Base-by-base conservation (phyloP, 1,139 yeast genomes). In the Lodderomyces orthopsilosis region DNA sequence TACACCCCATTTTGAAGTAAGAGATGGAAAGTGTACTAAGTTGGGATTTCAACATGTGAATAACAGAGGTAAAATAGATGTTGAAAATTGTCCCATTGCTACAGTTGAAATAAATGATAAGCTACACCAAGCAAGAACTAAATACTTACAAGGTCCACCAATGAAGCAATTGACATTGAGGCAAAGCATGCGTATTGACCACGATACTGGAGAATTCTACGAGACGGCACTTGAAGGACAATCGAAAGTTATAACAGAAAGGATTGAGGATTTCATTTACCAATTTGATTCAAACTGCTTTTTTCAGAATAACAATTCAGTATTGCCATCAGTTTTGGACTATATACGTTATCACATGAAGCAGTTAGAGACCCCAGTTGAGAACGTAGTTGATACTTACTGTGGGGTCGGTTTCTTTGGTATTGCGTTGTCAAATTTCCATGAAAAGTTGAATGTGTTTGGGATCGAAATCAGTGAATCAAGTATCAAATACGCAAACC, bases 371-470 rank as follows among this genome's bases (percentile, higher is more conserved):
- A 18, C 41, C 1, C 28, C 46, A 2, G 54, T 53, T 65, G 56
- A 66, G 57, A 59, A 68, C 48, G 51, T 73, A 30, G 57, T 73
- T 6, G 78, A 73, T 48, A 60, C 77, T 0, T 73, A 72, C 47
- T 73, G 78, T 54, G 78, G 78, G 1, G 67, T 73, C 4, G 78
- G 78, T 1, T 68, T 72, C 48, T 69, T 73, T 51, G 75, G 77
- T 1, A 67, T 73, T 4, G 56, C 70, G 1, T 57, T 73, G 23
- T 58, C 71, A 0, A 55, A 58, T 12, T 51, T 71, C n/a, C 50
- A 52, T 2, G 52, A 56, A 10, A 48, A 46, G 19, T 71, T 69
- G 0, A 70, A 68, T 44, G 66, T 72, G 0, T 65, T 69, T 51
- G 78, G 78, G 1, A 67, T 73, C n/a, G 78, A 73, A 50, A 51